Base-by-base conservation (phyloP, 75 land plant genomes). In the Adiantum capillusveneris region DNA sequence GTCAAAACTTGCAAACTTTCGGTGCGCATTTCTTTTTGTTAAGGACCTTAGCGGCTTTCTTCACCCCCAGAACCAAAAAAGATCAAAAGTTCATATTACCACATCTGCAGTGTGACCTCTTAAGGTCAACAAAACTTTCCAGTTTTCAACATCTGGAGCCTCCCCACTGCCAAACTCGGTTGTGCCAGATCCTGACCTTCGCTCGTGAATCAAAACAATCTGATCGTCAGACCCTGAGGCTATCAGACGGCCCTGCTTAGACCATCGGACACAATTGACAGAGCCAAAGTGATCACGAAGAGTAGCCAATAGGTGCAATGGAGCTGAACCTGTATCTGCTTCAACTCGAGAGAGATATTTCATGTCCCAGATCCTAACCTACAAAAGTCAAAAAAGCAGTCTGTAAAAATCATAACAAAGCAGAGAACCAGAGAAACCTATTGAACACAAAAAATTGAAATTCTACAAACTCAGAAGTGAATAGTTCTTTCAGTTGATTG, bases 41-140 rank as follows among this genome's bases (percentile, higher is more conserved):
- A n/a, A n/a, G n/a, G n/a, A n/a, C n/a, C n/a, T n/a, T n/a, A n/a
- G n/a, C n/a, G n/a, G n/a, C n/a, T n/a, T n/a, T n/a, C n/a, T n/a
- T n/a, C n/a, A n/a, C n/a, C n/a, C 3, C 7, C 37, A 34, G 9
- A 34, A 34, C 37, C 37, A 34, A 34, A 3, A 34, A 34, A 5
- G 37, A 9, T 9, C 37, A 5, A 34, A 34, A 34, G 37, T 37
- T 42, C 44, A 57, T 44, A 70, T 75, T 85, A 93, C 98, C 98
- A 94, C 98, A 69, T 94, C 98, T 13, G 98, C 96, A 68, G 98
- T 89, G 63, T 94, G 98, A 30, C 98, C 98, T 44, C 98, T 77
- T 46, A 94, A 72, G 25, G 91, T 89, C 82, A 83, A 67, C 16
- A 68, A 63, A 31, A 86, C 87, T 78, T 94, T 94, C 98, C 98